phyloP scores from a whole-genome alignment of 768 basidiomycete genomes.

The Hemileccinum impolitum region DNA sequence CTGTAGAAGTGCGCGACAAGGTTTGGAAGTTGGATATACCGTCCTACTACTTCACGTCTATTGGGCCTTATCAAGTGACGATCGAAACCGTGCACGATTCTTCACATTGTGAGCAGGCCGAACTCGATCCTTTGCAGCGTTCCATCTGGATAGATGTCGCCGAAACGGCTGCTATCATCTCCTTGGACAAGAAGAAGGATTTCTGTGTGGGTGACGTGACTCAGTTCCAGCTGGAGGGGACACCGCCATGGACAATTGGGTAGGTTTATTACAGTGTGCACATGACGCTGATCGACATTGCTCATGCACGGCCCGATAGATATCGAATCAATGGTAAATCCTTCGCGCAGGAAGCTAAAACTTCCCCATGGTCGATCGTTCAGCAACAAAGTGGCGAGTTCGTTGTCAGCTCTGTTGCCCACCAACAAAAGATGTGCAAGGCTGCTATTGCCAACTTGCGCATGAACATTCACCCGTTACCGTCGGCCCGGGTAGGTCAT shows the following conservation, averaged over 20 bases:
- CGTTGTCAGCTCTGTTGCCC: constrained; percentile 81
- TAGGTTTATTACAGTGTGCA: constrained; percentile 30
- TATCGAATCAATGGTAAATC: constrained; percentile 79
- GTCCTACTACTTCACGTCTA: constrained; percentile 67
- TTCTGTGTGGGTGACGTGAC: constrained; percentile 88
- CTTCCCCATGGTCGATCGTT: constrained; percentile 80
- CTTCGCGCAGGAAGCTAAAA: constrained; percentile 69
- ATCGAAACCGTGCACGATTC: constrained; percentile 80
- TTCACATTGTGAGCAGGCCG: constrained; percentile 75
- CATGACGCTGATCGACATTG: background rate
- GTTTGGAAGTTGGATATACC: constrained; percentile 75
- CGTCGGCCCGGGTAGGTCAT: constrained; percentile 84
- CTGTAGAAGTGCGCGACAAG: constrained; percentile 45
- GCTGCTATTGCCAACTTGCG: constrained; percentile 72
- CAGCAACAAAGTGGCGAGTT: constrained; percentile 85
- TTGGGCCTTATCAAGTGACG: constrained; percentile 77
- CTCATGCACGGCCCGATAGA: constrained; percentile 37
- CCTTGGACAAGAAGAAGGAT: constrained; percentile 73
- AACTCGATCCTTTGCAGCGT: constrained; percentile 55
- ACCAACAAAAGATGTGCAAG: constrained; percentile 91
- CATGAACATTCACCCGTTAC: constrained; percentile 75
- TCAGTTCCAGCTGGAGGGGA: constrained; percentile 92
- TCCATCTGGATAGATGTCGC: constrained; percentile 90
- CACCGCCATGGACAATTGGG: constrained; percentile 89
- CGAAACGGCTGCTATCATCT: constrained; percentile 89